Evolutionary conservation across 768 basidiomycete genomes (phyloP).

Genomic region (Phallus indusiatus): DNA sequence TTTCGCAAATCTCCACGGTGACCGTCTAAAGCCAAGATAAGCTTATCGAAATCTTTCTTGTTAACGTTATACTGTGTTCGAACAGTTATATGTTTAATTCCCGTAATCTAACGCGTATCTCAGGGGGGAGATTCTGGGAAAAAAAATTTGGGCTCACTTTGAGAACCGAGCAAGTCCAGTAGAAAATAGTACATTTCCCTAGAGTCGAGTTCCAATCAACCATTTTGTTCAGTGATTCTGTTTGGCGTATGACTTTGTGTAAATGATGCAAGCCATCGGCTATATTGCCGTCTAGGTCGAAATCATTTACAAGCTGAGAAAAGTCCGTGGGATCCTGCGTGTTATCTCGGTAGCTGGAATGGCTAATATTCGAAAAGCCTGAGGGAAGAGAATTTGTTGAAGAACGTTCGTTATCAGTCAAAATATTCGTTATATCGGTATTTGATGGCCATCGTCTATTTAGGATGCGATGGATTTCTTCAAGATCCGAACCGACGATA

Average conservation of each 20-base stretch:
- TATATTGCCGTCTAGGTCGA: not conserved
- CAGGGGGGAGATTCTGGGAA: no score
- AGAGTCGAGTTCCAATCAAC: constrained; percentile 5
- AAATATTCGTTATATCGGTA: not conserved
- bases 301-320: not conserved
- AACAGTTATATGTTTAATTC: constrained; percentile 7
- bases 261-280: constrained; percentile 4
- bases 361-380: not conserved
- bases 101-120: not conserved
- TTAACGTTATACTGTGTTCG: not conserved
- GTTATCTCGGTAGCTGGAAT: not conserved
- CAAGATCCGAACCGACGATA: not conserved
- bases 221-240: not conserved
- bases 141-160: not conserved
- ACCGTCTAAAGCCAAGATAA: not conserved
- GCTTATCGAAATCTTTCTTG: constrained; percentile 7
- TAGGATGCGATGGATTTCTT: not conserved
- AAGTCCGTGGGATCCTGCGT: not conserved
- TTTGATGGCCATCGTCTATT: not conserved
- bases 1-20: constrained; percentile 6
- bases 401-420: not conserved
- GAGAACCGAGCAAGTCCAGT: constrained; percentile 9
- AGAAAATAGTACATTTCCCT: constrained; percentile 4
- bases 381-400: not conserved
- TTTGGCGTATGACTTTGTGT: constrained; percentile 1